These are phyloP conservation scores for Saraca asoca DNA, from an alignment of 331 rosid species.

Conservation along the genomic window DNA sequence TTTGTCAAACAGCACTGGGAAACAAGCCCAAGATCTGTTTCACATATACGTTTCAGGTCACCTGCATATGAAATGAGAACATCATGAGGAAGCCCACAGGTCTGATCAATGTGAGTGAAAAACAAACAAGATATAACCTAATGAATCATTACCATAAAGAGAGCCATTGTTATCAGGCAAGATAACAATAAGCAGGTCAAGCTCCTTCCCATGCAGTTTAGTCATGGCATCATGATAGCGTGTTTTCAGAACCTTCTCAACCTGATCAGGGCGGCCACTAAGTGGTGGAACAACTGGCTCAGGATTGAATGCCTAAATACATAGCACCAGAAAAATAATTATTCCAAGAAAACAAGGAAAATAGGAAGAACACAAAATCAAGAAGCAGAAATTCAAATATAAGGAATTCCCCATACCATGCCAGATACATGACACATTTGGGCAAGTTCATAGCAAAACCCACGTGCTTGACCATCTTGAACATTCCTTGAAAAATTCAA, in stretches of 20 bases:
- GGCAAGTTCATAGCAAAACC: constrained; percentile 83
- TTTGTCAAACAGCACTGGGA: constrained; percentile 93
- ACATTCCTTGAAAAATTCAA: constrained; percentile 76
- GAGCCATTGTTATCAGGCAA: constrained; percentile 94
- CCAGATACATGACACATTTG: constrained; percentile 91
- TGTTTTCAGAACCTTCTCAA: constrained; percentile 74
- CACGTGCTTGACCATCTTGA: constrained; percentile 74
- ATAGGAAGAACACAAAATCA: not conserved
- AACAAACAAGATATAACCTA: not conserved
- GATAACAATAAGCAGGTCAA: constrained; percentile 85
- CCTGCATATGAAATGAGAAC: constrained; percentile 51
- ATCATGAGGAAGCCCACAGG: not conserved
- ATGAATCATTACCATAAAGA: constrained; percentile 68
- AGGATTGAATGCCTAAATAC: constrained; percentile 60
- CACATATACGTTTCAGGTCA: constrained; percentile 87
- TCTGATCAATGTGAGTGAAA: not conserved
- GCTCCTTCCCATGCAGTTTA: constrained; percentile 62
- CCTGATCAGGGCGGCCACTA: constrained; percentile 84
- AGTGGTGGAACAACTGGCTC: constrained; percentile 74
- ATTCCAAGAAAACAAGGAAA: not conserved
- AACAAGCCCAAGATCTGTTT: constrained; percentile 92
- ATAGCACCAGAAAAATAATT: not conserved
- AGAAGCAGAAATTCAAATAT: not conserved
- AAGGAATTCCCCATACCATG: constrained; percentile 56
- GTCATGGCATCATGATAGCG: constrained; percentile 74